Evolutionary conservation across 164 flowering plant genomes (phyloP).

Genomic region (Stephania cephalantha): DNA sequence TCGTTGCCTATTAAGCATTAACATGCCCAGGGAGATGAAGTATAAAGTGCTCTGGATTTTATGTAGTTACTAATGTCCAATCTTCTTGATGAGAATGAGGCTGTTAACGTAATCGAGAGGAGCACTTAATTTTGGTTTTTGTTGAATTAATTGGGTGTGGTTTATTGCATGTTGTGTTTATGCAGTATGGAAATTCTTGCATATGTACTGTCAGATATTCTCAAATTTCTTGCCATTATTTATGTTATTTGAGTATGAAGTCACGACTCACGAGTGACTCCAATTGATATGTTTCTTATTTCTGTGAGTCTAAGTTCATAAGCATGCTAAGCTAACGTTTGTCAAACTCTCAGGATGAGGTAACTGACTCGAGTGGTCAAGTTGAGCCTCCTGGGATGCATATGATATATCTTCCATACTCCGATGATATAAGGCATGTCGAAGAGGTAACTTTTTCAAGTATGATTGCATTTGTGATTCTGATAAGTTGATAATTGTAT

Average conservation of each 20-base stretch:
- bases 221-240: not conserved
- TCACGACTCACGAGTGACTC: not conserved
- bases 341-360: slow-evolving; percentile 65
- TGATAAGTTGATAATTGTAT: not conserved
- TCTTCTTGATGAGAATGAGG: not conserved
- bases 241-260: not conserved
- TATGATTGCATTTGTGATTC: not conserved
- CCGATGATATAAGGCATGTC: slow-evolving; percentile 73
- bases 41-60: not conserved
- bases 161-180: not conserved
- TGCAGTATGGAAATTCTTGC: not conserved
- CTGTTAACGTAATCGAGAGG: not conserved
- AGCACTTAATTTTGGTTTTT: not conserved
- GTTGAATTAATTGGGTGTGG: not conserved
- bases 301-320: not conserved
- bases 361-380: slow-evolving; percentile 59
- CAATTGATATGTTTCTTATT: not conserved
- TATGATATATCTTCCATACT: slow-evolving; percentile 93
- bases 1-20: not conserved
- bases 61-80: not conserved
- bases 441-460: slow-evolving; percentile 61
- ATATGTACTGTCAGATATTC: not conserved
- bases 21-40: not conserved
- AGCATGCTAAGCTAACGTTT: not conserved
- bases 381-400: slow-evolving; percentile 99